These are phyloP conservation scores for Boechera divaricarpa DNA, from an alignment of 345 rosid genomes.

Conservation along the genomic window DNA sequence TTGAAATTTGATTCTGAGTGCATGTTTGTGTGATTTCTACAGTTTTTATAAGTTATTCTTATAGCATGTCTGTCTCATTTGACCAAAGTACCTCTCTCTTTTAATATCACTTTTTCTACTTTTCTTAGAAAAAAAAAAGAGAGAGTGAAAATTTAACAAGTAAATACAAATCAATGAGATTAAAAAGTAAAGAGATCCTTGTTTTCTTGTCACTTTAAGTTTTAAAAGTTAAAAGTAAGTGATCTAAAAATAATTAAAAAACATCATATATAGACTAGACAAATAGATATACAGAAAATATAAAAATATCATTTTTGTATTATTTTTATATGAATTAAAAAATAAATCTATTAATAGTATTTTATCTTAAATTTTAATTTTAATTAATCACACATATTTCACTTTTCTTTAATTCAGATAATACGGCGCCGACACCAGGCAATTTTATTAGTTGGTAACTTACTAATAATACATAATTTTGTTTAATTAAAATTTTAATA, in stretches of 20 bases:
- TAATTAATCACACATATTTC: background rate
- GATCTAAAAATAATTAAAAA: background rate
- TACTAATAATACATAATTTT: background rate
- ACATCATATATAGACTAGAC: background rate
- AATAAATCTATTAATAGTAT: background rate
- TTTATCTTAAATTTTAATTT: background rate
- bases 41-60: conserved; percentile 22
- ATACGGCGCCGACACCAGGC: background rate
- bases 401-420: background rate
- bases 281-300: background rate
- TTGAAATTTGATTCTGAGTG: background rate
- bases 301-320: background rate
- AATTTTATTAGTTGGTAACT: background rate
- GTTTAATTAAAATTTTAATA: no score
- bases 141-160: background rate
- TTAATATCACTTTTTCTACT: background rate
- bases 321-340: background rate
- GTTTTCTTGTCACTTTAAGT: background rate
- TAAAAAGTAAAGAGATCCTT: background rate
- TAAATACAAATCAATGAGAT: background rate
- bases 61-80: background rate
- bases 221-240: background rate
- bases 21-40: conserved; percentile 11
- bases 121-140: background rate
- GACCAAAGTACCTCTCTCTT: background rate